Evolutionary conservation across 1,284 basidiomycete species (phyloP), one percentile per base, ranked within the genome.

Genomic region (Vanrija sp.): DNA sequence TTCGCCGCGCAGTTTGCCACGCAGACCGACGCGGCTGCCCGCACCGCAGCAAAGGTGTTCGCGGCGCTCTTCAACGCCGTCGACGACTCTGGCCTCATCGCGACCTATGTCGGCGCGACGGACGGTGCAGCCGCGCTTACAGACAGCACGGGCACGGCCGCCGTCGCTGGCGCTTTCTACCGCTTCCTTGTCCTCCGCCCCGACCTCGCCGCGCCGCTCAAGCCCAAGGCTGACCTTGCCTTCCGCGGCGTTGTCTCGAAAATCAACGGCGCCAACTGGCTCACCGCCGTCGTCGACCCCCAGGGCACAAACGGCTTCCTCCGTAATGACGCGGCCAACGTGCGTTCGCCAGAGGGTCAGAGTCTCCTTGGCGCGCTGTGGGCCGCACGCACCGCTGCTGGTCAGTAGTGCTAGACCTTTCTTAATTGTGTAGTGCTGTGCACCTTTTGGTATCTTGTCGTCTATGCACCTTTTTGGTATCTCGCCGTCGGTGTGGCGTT

Each of bases 21-120:
- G n/a, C 26, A 38, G 29, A 38, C 67, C 19, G 26, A 29, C n/a
- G 10, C 29, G 6, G 81, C 84, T 45, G 56, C 83, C 19, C 77
- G 79, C 50, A 82, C 75, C 2, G 79, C 79, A 3, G 43, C 40
- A 19, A 39, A 39, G 5, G 63, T 67, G 15, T 81, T 82, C 62
- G 62, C 60, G 8, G 73, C 78, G 3, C 65, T 83, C 21, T 70
- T 83, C 43, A 65, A 75, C 53, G 63, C 68, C 14, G 74, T 81
- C 21, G 57, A 67, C 29, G 78, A 76, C 23, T 49, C 62, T 16
- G 52, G 47, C 28, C 65, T 65, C 18, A 18, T 73, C 26, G 67
- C 69, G 1, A 65, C 71, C 50, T 67, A 68, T 58, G 65, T 72
- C 63, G 44, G 49, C 18, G 51, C 62, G n/a, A 49, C 47, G 29